These are phyloP conservation scores for Claviceps africana DNA, from an alignment of 2,329 filamentous ascomycete genomes.

Conservation along the genomic window DNA sequence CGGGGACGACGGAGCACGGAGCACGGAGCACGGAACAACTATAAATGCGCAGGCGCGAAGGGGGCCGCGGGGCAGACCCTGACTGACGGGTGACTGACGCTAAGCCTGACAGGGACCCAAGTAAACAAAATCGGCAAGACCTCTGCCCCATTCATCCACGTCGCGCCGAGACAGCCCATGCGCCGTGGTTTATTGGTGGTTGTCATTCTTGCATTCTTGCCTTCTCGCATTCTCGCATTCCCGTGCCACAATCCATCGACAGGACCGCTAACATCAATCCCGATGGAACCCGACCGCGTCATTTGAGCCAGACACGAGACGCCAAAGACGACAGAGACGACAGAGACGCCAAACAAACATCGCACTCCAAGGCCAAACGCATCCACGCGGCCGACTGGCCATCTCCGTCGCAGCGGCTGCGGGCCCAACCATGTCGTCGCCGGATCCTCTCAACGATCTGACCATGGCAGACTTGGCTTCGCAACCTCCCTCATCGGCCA, in stretches of 20 bases:
- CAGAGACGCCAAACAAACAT: too few relatives aligned
- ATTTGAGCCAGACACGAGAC: neutral
- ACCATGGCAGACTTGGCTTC: constrained; percentile 19
- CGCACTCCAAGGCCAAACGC: neutral
- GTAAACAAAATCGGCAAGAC: constrained; percentile 15
- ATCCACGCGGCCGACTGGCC: neutral
- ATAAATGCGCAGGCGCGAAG: constrained; percentile 3
- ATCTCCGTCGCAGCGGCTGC: constrained; percentile 9
- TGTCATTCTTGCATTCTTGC: neutral
- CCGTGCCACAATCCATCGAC: neutral
- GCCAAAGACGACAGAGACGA: constrained; percentile 1
- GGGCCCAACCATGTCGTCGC: constrained; percentile 31
- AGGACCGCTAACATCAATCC: neutral
- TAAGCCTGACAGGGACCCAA: constrained; percentile 12
- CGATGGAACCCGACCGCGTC: neutral
- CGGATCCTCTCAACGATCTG: constrained; percentile 33
- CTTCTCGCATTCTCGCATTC: neutral
- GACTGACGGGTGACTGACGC: constrained; percentile 4
- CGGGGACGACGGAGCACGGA: too few relatives aligned
- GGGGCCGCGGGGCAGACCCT: neutral
- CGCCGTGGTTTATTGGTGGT: neutral
- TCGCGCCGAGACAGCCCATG: neutral
- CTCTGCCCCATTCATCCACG: neutral
- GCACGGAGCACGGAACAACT: constrained; percentile 4
- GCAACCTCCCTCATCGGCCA: constrained; percentile 21